Base-by-base conservation (phyloP, 352 stramenopile genomes). In the Thalassiosira livingstoniorum region DNA sequence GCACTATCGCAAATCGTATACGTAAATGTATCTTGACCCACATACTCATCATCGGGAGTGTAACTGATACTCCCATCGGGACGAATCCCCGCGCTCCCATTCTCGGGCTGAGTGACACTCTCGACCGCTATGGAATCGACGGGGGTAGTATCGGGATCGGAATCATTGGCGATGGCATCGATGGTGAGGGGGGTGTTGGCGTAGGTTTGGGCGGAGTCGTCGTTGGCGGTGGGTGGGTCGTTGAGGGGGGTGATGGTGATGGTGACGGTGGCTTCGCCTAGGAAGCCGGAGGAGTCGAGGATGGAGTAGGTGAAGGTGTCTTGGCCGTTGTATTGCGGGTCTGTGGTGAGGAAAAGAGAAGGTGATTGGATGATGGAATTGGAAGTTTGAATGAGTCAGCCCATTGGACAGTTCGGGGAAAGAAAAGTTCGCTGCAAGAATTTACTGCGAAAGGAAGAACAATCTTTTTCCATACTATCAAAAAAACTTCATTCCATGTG, bases 151-250 rank as follows among this genome's bases (percentile, higher is more conserved):
- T 78, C 69, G 21, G 35, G n/a, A 34, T 78, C 69, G 10, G 43
- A 42, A 37, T 78, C 69, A 54, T 78, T 78, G 7, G 68, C 69
- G 18, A 78, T 25, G 34, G 69, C 69, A 29, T 54, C 35, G 18
- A 78, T 78, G n/a, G 60, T 61, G 7, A 78, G 31, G 21, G 66
- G 29, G 2, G 51, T 67, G 15, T 67, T 54, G 29, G 2, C 1
- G 10, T 27, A 32, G 4, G 57, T 65, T 27, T 27, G 39, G 4
- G 57, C 57, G 25, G 13, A 21, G 57, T 65, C 57, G 27, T 65
- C 57, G 13, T 47, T 66, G 2, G 67, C 67, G 23, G 54, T 31
- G 7, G 67, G 67, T 21, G 47, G 4, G 47, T 76, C 67, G 47
- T 76, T 76, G 4, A 76, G 51, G 1, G 67, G 67, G 29, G 55